Evolutionary conservation across 139 green algal species (phyloP), one percentile per base, ranked within the genome.

Genomic region (Edaphochlamys debaryana): DNA sequence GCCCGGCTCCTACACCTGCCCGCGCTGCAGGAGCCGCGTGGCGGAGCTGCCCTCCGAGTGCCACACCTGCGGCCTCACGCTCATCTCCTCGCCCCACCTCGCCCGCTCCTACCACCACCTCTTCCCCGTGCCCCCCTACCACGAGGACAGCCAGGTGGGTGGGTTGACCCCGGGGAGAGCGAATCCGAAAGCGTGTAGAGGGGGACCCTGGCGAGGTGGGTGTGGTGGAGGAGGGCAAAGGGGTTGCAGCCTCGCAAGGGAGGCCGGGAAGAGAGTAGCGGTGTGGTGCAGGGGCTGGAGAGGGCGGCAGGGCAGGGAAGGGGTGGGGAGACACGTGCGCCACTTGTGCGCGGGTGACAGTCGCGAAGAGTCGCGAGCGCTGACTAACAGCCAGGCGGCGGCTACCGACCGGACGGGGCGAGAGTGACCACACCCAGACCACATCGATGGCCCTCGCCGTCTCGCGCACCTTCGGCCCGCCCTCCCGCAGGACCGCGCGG

Each of bases 21-120:
- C 95, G 0, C 85, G 88, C 37, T 94, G 92, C 86, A 87, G 88
- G 38, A 87, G 90, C 4, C 87, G 93, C 0, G 90, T 94, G 9
- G 71, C 84, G 1, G 95, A 98, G 80, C 92, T 99, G 74, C 97
- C 97, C 9, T 90, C 84, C 67, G 78, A 92, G 42, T 99, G 97
- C 89, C 95, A 96, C 71, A 92, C 98, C 38, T 99, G 97, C 83
- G 90, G 88, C 7, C 89, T 99, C 56, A 98, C 96, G 25, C 92
- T 99, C n/a, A 95, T 99, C 19, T 98, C 96, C 0, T 97, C 95
- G 0, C 93, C 97, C 3, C 97, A 99, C 88, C 85, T 99, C 25
- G 97, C 97, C 3, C 90, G 97, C 34, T 98, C 95, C 62, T 99
- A 99, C 89, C 97, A 99, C 87, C 97, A 99, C 90, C 90, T 99